Base-by-base conservation (phyloP, 768 basidiomycete species). In the Rhodotorula graminis region DNA sequence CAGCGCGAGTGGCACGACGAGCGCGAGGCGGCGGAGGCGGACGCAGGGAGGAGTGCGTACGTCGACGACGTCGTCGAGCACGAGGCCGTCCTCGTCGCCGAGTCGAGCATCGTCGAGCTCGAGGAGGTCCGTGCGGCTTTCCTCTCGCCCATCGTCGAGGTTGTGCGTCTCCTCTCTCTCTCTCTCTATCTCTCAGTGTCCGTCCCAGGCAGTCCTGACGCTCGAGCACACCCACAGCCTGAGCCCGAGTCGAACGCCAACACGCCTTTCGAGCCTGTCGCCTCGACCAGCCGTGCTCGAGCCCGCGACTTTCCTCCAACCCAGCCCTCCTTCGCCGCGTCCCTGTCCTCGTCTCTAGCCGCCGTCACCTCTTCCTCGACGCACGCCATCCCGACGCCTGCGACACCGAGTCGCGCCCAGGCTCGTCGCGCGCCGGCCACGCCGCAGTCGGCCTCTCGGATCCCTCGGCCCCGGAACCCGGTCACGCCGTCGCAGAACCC, bases 161-260 rank as follows among this genome's bases (percentile, higher is more conserved):
- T 67, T 23, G 73, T 74, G 52, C 42, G 73, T 64, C 40, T 15
- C 29, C 21, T 60, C n/a, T 29, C 2, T 23, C 23, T 53, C 23
- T 3, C 9, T 46, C 29, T 3, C 2, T 23, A 5, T 10, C 47
- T n/a, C n/a, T n/a, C n/a, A n/a, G n/a, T n/a, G n/a, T n/a, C n/a
- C n/a, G n/a, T n/a, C n/a, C n/a, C n/a, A 37, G 37, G 9, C 37
- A 9, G 2, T 15, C 2, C n/a, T 33, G 44, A 57, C 55, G 1
- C 19, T 50, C 50, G 37, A 31, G 18, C 2, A 25, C 25, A 0
- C 67, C n/a, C 25, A n/a, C 59, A 72, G 74, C 66, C 70, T 23
- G 74, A 75, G 44, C 74, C 74, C 33, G 70, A 75, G 37, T 69
- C 74, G 29, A 63, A 68, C 6, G 59, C 61, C 49, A 67, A 67